Base-by-base conservation (phyloP, 495 filamentous ascomycete species). In the Trichoderma gamsii region DNA sequence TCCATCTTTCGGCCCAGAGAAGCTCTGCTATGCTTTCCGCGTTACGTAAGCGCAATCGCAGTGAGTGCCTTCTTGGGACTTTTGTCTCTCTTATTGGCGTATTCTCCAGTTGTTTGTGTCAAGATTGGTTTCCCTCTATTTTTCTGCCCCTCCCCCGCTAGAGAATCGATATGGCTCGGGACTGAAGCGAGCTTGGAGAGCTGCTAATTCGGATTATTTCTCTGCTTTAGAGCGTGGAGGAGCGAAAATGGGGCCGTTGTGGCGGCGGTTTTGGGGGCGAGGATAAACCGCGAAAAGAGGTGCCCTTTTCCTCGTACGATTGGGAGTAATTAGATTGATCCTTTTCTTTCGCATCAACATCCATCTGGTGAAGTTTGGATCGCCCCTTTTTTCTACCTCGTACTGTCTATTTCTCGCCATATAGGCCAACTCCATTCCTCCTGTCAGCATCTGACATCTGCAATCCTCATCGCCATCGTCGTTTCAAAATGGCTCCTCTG, bases 401-500 rank as follows among this genome's bases (percentile, higher is more conserved):
- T 27, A 2, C 49, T 52, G 13, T 1, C 56, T 51, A 16, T 13
- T n/a, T 65, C 23, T 21, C 16, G 32, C 35, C 46, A 51, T 18
- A 41, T 27, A 18, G 32, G 4, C 35, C 56, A 4, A 35, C 16
- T 21, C 35, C 61, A 64, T 64, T 65, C 35, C 41, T 41, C 56
- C 23, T 3, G 56, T 61, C 56, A 61, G 56, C 56, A 61, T 8
- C 56, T 61, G 56, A 32, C 56, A 12, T 61, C 56, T 61, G 25
- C 25, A 23, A 52, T 21, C 43, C 43, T 46, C 49, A 21, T 52
- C 49, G 49, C 21, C 49, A 66, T 18, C 41, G 21, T 67, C 65
- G 32, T 52, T 44, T 59, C 25, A 73, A 64, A 35, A 83, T 84
- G 81, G 76, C 81, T 18, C 74, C 76, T 27, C 67, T 78, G 29